Conservation (phyloP, 345 rosid genomes). For the Barbarea vulgaris region DNA sequence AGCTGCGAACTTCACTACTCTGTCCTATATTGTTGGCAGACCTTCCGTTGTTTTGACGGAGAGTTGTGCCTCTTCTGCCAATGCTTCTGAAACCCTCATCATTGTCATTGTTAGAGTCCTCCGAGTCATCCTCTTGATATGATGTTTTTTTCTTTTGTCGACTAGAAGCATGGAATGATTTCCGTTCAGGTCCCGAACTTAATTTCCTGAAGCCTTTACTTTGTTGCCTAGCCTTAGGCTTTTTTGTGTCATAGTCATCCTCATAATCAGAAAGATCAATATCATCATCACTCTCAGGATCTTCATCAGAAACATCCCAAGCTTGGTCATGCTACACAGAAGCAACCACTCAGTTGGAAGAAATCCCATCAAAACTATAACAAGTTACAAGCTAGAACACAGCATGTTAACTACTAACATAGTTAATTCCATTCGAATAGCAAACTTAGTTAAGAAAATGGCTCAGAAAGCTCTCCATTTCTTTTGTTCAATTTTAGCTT, state of each 20-base stretch:
- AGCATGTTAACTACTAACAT: conserved; percentile 4
- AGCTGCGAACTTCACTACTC: conserved; percentile 81
- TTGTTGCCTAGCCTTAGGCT: conserved; percentile 61
- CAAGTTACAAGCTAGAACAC: conserved; percentile 20
- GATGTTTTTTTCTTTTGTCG: conserved; percentile 68
- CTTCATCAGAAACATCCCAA: conserved; percentile 84
- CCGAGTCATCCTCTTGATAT: conserved; percentile 72
- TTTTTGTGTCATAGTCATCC: conserved; percentile 65
- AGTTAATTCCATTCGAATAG: background rate
- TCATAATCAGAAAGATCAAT: conserved; percentile 70
- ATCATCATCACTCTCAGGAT: conserved; percentile 65
- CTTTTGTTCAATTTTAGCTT: conserved; percentile 19
- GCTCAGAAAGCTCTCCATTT: conserved; percentile 11
- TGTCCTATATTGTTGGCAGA: conserved; percentile 52
- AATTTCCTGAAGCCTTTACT: conserved; percentile 56
- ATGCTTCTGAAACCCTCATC: conserved; percentile 64
- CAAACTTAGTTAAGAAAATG: background rate
- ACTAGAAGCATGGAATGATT: conserved; percentile 46
- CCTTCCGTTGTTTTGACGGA: conserved; percentile 63
- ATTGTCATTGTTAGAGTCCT: conserved; percentile 67
- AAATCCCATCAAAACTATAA: conserved; percentile 23
- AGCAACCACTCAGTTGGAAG: conserved; percentile 22
- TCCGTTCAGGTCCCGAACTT: conserved; percentile 57
- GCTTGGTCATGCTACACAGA: conserved; percentile 57
- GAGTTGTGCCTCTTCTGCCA: conserved; percentile 62